phyloP scores from a whole-genome alignment of 257 asterid genomes.

The Nicotiana sylvestris region DNA sequence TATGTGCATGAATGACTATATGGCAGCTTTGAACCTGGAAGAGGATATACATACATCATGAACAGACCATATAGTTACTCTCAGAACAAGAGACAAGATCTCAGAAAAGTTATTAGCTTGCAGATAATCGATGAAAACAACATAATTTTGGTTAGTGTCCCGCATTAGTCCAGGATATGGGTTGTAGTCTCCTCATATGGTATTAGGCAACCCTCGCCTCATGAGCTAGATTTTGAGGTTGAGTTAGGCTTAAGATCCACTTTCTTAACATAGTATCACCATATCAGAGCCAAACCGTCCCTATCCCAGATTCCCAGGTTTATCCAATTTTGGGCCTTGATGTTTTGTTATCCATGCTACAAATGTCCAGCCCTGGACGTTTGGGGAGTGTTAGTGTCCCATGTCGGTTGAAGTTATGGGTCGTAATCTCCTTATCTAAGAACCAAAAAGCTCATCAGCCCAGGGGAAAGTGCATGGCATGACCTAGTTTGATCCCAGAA shows the following conservation, averaged over 20 bases:
- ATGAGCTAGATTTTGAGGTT: not conserved
- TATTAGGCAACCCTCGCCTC: not conserved
- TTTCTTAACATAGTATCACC: not conserved
- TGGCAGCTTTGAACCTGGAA: constrained; percentile 6
- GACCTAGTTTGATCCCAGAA: not conserved
- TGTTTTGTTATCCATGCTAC: not conserved
- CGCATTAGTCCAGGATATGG: not conserved
- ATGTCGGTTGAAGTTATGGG: not conserved
- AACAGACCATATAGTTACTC: not conserved
- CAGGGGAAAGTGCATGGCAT: not conserved
- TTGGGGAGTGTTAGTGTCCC: not conserved
- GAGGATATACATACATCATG: not conserved
- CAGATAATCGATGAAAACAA: not conserved
- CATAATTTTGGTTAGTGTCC: not conserved
- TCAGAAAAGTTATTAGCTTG: constrained; percentile 1
- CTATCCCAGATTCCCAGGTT: not conserved
- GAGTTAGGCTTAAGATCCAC: not conserved
- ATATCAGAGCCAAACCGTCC: not conserved
- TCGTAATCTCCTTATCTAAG: not conserved
- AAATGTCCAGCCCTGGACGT: not conserved
- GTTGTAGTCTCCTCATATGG: not conserved
- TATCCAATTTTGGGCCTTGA: not conserved
- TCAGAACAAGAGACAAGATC: not conserved
- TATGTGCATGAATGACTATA: not conserved
- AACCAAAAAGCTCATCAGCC: not conserved